Evolutionary conservation across 352 stramenopile species (phyloP), one percentile per base, ranked within the genome.

Genomic region (Ophiocytium majus): DNA sequence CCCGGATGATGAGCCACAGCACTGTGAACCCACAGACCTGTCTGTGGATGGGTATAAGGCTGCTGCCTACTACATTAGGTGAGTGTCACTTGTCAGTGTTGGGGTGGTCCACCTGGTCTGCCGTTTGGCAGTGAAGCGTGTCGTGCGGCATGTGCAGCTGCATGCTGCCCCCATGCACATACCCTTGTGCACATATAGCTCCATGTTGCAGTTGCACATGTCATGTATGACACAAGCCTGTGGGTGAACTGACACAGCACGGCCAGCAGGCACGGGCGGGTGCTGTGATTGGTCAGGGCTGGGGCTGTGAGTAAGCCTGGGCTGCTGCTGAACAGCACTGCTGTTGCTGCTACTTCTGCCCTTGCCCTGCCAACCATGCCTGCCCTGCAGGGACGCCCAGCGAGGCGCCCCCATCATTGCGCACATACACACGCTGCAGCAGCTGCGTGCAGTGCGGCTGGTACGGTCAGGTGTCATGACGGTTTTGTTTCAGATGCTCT

Each of bases 351-450:
- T n/a, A n/a, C n/a, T 78, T 78, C 32, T 14, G 5, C 17, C 5
- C 35, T 78, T 43, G 35, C 32, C 5, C 35, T n/a, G 32, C 5
- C 35, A n/a, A n/a, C n/a, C n/a, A n/a, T n/a, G n/a, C n/a, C n/a
- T n/a, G n/a, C n/a, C n/a, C n/a, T n/a, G 35, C 66, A 78, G 66
- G 35, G 66, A 78, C 35, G 66, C 66, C 35, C 5, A 17, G 35
- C 66, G 14, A 5, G 66, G 66, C 32, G 5, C 5, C 35, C 5
- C 5, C 5, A 78, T 78, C 32, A 43, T 78, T 14, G 66, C 66
- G 32, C 66, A 78, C 35, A 78, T 78, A 5, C 66, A 78, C 66
- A 78, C 66, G 32, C 32, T 14, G 32, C 66, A 14, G 35, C 66
- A 78, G 35, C 35, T 78, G 5, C 5, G 35, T 14, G 66, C 66